Evolutionary conservation across 345 rosid species (phyloP).

Genomic region (Linum usitatissimum): DNA sequence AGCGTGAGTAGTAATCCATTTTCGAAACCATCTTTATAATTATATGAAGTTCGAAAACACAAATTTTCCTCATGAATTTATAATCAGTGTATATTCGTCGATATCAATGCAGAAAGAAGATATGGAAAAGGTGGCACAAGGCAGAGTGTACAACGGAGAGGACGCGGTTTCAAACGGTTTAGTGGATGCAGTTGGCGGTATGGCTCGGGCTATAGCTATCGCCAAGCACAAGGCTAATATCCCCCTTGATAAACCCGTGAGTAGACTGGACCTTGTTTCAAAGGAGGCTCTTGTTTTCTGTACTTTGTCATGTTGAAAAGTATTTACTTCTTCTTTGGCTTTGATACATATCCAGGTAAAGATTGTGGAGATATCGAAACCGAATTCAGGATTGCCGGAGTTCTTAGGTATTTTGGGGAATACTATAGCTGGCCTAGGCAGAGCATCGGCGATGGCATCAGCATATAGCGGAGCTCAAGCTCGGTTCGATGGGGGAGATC

Average conservation of each 20-base stretch:
- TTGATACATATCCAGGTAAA: not conserved
- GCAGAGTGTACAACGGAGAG: slow-evolving; percentile 97
- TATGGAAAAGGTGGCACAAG: slow-evolving; percentile 98
- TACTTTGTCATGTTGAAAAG: too few species aligned
- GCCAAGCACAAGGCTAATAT: slow-evolving; percentile 73
- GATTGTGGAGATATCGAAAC: not conserved
- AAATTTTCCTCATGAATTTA: too few species aligned
- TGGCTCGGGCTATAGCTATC: slow-evolving; percentile 78
- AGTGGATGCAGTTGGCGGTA: slow-evolving; percentile 80
- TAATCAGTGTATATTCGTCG: not conserved
- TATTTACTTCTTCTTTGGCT: too few species aligned
- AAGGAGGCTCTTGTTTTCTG: too few species aligned
- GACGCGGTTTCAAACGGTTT: slow-evolving; percentile 65
- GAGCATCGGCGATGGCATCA: not conserved
- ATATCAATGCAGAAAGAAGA: slow-evolving; percentile 38
- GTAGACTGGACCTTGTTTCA: too few species aligned
- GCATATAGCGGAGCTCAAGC: not conserved
- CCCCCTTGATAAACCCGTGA: slow-evolving; percentile 51
- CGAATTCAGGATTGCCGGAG: not conserved
- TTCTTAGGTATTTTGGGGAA: not conserved
- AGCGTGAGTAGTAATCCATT: not conserved
- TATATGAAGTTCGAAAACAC: too few species aligned
- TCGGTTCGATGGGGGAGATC: not conserved
- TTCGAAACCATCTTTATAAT: too few species aligned
- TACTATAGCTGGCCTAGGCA: not conserved